Evolutionary conservation across 257 asterid species (phyloP), one percentile per base, ranked within the genome.

Genomic region (Primulina huaijiensis): DNA sequence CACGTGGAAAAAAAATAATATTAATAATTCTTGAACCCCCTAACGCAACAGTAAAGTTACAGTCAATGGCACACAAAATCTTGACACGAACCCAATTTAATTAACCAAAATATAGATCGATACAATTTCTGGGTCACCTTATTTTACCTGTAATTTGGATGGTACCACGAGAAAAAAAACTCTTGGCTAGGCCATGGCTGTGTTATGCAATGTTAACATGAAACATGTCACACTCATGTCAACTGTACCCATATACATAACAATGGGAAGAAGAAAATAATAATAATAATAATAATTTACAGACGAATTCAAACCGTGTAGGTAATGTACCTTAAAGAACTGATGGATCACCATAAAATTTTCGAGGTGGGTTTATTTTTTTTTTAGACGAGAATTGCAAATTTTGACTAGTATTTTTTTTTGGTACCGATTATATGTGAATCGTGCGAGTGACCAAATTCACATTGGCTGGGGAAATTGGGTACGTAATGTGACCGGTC

Each of bases 401-500:
- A 29, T 60, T 62, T 76, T 31, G 72, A 83, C 82, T 83, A 78
- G 73, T 79, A 69, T 81, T 62, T 71, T 50, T 56, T 64, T 38
- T 40, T 27, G 76, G 74, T 72, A 62, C 37, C 72, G 72, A 25
- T 33, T 30, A 60, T 80, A 69, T 71, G 78, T 74, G 79, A 76
- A 58, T 19, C 71, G 78, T 68, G 78, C 59, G 81, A 69, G 79
- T 75, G 82, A 82, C 86, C 82, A 78, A 86, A 78, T 62, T 75
- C 71, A 50, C 71, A 67, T 20, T 16, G 50, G 34, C 30, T 76
- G 71, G 74, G 80, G 29, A 35, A 69, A 16, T 14, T 17, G 61
- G 62, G 75, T 69, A 67, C 40, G 69, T 79, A 63, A 72, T 81
- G 85, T 69, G 74, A 81, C 82, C 79, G 89, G 88, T 82, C 85